Conservation (phyloP, 192 early-diverging fungal species). For the Linnemannia hyalina region DNA sequence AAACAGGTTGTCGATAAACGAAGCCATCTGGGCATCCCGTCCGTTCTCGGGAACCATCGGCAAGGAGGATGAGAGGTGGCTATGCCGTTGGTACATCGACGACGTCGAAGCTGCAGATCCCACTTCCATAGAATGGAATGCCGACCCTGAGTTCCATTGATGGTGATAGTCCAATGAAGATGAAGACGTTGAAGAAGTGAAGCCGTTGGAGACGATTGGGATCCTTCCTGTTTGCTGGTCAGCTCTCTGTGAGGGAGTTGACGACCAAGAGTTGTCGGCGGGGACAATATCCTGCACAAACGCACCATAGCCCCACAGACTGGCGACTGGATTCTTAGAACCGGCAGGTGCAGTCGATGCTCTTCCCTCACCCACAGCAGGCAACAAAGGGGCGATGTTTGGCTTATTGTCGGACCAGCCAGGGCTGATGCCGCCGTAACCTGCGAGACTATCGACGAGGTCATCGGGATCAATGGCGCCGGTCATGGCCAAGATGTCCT, state of each 20-base stretch:
- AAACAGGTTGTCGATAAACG: slow-evolving; percentile 2
- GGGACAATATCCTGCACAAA: slow-evolving; percentile 24
- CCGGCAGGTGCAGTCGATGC: neutral
- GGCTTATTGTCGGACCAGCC: neutral
- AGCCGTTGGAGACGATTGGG: neutral
- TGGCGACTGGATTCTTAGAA: slow-evolving; percentile 13
- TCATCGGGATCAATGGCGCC: slow-evolving; percentile 44
- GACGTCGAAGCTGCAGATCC: neutral
- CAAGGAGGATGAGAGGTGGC: neutral
- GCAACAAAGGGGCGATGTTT: neutral
- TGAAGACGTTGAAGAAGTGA: neutral
- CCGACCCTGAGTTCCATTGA: neutral
- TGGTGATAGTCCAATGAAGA: neutral
- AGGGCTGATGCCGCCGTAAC: neutral
- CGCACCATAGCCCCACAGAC: slow-evolving; percentile 44
- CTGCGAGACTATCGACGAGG: slow-evolving; percentile 6
- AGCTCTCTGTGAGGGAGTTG: slow-evolving; percentile 1
- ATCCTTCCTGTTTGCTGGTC: neutral
- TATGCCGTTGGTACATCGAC: neutral
- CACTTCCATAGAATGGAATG: neutral
- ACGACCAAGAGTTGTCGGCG: slow-evolving; percentile 17
- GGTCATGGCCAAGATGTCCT: slow-evolving; percentile 45
- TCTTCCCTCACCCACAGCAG: slow-evolving; percentile 40
- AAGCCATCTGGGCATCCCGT: neutral
- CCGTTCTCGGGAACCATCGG: neutral